Conservation (phyloP, 1,139 yeast genomes). For the Yamadazyma atlantica region DNA sequence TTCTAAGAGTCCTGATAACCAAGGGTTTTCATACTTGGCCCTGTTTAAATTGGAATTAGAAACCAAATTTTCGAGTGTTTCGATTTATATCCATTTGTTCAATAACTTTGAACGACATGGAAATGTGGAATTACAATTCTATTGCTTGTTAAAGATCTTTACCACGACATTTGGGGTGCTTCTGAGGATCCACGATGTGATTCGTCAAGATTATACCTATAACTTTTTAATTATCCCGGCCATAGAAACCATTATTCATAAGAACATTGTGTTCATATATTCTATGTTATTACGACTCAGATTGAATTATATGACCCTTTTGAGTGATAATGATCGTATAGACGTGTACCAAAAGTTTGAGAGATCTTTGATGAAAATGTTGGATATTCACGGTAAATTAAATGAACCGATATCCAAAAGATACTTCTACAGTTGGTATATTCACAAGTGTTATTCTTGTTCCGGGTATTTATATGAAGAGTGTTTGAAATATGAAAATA, state of each 20-base stretch:
- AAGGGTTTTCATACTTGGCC: no score
- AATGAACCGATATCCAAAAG: conserved; percentile 1
- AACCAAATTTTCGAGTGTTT: conserved; percentile 25
- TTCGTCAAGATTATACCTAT: conserved; percentile 3
- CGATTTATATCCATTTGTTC: conserved; percentile 28
- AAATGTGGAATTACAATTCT: conserved; percentile 24
- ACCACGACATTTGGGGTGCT: conserved; percentile 16
- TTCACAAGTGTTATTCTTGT: background rate
- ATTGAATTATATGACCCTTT: background rate
- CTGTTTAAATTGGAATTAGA: conserved; percentile 23
- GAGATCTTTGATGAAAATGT: background rate
- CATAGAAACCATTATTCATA: conserved; percentile 29
- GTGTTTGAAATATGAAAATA: background rate
- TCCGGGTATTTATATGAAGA: background rate
- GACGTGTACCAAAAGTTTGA: background rate
- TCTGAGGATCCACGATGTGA: background rate
- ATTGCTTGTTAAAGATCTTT: conserved; percentile 30
- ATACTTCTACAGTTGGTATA: conserved; percentile 2
- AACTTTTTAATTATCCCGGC: conserved; percentile 34
- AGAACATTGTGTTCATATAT: conserved; percentile 25
- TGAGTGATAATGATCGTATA: background rate
- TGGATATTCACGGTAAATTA: background rate
- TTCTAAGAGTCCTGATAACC: no score
- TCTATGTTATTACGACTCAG: conserved; percentile 12
- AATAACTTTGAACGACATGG: conserved; percentile 29